Evolutionary conservation across 1,139 yeast species (phyloP), one percentile per base, ranked within the genome.

Genomic region (Yamadazyma membranifaciens): DNA sequence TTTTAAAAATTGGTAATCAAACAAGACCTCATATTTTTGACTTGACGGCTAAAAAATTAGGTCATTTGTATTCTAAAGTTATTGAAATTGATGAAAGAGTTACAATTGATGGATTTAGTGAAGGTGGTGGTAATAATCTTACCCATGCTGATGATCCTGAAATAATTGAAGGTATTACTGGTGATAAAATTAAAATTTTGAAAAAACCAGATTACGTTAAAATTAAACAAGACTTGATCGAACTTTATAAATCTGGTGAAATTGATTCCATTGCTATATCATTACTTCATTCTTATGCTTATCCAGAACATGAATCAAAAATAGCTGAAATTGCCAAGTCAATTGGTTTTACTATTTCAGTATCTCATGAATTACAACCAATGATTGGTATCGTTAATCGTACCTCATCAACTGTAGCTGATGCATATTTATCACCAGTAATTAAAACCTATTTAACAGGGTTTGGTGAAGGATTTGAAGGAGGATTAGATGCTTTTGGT

Each of bases 371-470:
- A 34, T 54, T 69, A 20, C 75, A 69, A 45, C 75, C 75, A 14
- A 69, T 69, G 74, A 63, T 69, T 37, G 74, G 75, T 3, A 58
- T 69, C 56, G 73, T 69, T 10, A 69, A 68, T 45, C 47, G 75
- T 37, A 60, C 71, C 2, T 68, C 74, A 3, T 69, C 75, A 4
- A 68, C 75, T 0, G 74, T 69, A 6, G 75, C 74, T 2, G 75
- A 69, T 50, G 75, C 75, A 2, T 69, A 69, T 40, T 55, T 69
- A 28, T 63, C 73, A 2, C 75, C 75, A 0, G 58, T 67, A 1
- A 65, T 69, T 36, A 50, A 54, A 12, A 55, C 59, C 11, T 69
- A 69, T 42, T 48, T 69, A 17, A 56, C 63, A 34, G 59, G 62
- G 11, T 69, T 69, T 50, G 73, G 71, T 11, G 52, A 57, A 25